Base-by-base conservation (phyloP, 1,139 yeast species). In the Saccharomyces pastorianus region DNA sequence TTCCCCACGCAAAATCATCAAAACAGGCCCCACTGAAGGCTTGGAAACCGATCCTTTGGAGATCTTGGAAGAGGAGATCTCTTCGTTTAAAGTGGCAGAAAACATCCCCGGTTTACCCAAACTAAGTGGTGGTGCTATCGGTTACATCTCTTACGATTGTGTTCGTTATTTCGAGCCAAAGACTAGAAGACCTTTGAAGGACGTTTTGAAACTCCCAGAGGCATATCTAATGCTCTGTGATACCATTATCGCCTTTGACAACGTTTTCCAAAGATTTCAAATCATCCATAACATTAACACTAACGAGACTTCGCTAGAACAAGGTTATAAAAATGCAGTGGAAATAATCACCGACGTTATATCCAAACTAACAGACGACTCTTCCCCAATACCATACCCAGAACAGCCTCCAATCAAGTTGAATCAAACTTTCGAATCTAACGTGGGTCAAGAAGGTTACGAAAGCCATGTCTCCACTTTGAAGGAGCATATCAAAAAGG, bases 111-210 rank as follows among this genome's bases (percentile, higher is more conserved):
- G 95, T 44, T 73, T 87, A 55, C 97, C 97, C 8, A 81, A 80
- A 59, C 76, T 91, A 55, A 84, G 93, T 64, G 99, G 99, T 53
- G 99, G 99, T 59, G 98, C 98, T 8, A 80, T 93, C 52, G 99
- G 99, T 0, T 93, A 90, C 67, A 83, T 93, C 50, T 88, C 97
- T 0, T 93, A 93, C 66, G 99, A 95, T 70, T 93, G 99, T 75
- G 86, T 93, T 66, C 87, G 89, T 66, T 93, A 93, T 71, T 93
- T 93, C 64, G 99, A 93, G 72, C 99, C 99, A 55, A 85, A 79
- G 65, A 91, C 98, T 1, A 77, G 78, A 56, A 80, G 89, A 61
- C 75, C 73, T 3, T 76, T 91, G 64, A 82, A 85, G 63, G 98
- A 93, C 69, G 84, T 85, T 0, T 73, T 93, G 62, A 73, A 85